Evolutionary conservation across 352 stramenopile species (phyloP), one percentile per base, ranked within the genome.

Genomic region (Pythium apleroticum): DNA sequence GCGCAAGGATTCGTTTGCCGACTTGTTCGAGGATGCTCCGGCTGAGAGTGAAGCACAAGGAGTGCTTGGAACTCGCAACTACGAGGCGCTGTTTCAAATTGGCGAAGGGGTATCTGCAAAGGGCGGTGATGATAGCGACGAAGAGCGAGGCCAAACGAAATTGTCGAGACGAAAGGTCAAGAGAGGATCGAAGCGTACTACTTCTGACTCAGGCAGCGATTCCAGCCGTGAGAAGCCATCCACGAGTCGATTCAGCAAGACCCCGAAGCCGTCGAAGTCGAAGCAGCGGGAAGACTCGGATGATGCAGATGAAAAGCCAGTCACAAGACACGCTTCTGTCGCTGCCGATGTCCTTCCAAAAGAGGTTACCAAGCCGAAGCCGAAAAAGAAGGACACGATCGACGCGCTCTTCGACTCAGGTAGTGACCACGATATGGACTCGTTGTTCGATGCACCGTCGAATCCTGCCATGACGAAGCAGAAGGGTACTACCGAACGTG

Each of bases 1-100:
- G 25, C 80, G 78, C 14, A 78, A 76, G 53, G 81, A 91, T 63
- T 93, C 84, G 1, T 93, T 93, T 76, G 84, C 81, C 12, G 75
- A 74, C 65, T 50, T 93, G 45, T 93, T 93, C 67, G 84, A 90
- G 11, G 80, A 89, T 33, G 74, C 70, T 65, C 52, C 64, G 0
- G 50, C 49, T 5, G 49, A 58, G 17, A 48, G n/a, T 15, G n/a
- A 33, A 8, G 5, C 24, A 0, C 31, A 56, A 22, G 71, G 66
- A 79, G 48, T 63, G 55, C 60, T 70, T 17, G 69, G 73, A 11
- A 61, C 64, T 20, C 71, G 60, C 33, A 80, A 70, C 50, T 91
- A 90, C 46, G 84, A 90, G 57, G 68, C 76, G 22, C 60, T 92
- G 1, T 92, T 90, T 31, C 69, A 81, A 24, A 65, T 67, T 45